Percentiles rank a stretch among this genome's conserved stretches.
Evolutionary conservation across 1,284 basidiomycete genomes (phyloP).

Genomic region (Cerioporus squamosus): DNA sequence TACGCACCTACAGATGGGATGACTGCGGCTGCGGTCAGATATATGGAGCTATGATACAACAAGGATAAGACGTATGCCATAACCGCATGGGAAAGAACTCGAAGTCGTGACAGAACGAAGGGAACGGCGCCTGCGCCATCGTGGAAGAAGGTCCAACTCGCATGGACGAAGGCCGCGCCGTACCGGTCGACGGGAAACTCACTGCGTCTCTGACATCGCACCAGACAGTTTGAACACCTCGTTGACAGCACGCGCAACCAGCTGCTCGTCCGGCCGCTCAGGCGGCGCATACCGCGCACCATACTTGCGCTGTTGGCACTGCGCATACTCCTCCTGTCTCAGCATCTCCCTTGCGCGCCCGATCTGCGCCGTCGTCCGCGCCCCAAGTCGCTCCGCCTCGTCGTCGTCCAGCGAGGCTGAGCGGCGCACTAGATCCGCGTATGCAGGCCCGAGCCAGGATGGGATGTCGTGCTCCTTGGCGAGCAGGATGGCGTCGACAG

Average conservation of each 20-base stretch:
- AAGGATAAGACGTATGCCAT: no score
- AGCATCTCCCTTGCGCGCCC: slow-evolving; percentile 28
- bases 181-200: background rate
- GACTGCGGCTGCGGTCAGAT: no score
- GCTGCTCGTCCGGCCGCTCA: slow-evolving; percentile 25
- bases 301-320: slow-evolving; percentile 17
- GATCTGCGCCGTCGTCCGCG: slow-evolving; percentile 25
- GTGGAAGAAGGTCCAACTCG: background rate
- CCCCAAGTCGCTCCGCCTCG: slow-evolving; percentile 42
- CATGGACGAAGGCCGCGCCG: background rate
- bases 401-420: slow-evolving; percentile 35
- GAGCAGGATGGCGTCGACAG: slow-evolving; percentile 41
- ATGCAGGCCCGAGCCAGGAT: slow-evolving; percentile 44
- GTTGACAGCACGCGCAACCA: slow-evolving; percentile 25
- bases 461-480: slow-evolving; percentile 42
- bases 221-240: slow-evolving; percentile 22
- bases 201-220: background rate
- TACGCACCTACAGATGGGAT: no score
- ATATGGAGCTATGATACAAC: no score
- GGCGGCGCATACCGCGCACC: slow-evolving; percentile 15
- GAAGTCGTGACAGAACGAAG: background rate
- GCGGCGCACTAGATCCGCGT: slow-evolving; percentile 41
- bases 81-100: no score
- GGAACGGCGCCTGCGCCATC: background rate
- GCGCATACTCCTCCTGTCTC: slow-evolving; percentile 25